phyloP scores from a whole-genome alignment of 352 stramenopile genomes.

The Pythium chondricola region DNA sequence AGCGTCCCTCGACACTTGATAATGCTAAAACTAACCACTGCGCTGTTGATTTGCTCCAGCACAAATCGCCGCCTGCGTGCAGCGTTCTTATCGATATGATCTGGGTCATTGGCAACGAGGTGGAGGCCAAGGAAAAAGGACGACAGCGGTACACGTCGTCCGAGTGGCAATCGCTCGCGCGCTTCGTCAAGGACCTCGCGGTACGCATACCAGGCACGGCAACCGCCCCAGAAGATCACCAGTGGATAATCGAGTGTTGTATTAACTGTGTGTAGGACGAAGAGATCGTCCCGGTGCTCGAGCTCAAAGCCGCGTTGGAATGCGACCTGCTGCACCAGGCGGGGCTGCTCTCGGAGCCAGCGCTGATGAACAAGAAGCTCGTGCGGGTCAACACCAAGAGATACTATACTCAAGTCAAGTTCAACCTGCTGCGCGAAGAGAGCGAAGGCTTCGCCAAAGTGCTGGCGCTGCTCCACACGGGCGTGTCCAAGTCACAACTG shows the following conservation, averaged over 20 bases:
- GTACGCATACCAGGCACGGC: no score
- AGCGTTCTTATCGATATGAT: conserved; percentile 65
- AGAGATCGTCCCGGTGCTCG: conserved; percentile 43
- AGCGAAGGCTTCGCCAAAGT: conserved; percentile 95
- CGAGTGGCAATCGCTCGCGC: conserved; percentile 64
- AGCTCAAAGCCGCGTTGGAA: conserved; percentile 65
- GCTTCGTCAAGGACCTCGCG: conserved; percentile 51
- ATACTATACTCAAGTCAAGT: conserved; percentile 95
- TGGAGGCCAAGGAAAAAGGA: conserved; percentile 65
- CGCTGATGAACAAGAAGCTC: conserved; percentile 62
- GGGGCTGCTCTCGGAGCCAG: conserved; percentile 42
- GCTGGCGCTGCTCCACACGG: conserved; percentile 72
- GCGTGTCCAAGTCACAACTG: conserved; percentile 54
- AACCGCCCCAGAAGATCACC: no score
- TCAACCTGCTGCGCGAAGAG: conserved; percentile 95
- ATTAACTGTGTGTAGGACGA: no score
- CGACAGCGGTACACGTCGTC: conserved; percentile 57
- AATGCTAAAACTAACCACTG: no score
- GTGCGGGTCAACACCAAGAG: conserved; percentile 85
- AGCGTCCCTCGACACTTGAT: no score
- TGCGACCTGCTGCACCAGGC: conserved; percentile 70
- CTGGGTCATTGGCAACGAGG: conserved; percentile 71
- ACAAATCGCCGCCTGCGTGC: conserved; percentile 26
- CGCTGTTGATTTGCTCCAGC: no score
- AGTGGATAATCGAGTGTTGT: no score